Conservation (phyloP, 108 stramenopile species). For the Aurantiochytrium sp. region DNA sequence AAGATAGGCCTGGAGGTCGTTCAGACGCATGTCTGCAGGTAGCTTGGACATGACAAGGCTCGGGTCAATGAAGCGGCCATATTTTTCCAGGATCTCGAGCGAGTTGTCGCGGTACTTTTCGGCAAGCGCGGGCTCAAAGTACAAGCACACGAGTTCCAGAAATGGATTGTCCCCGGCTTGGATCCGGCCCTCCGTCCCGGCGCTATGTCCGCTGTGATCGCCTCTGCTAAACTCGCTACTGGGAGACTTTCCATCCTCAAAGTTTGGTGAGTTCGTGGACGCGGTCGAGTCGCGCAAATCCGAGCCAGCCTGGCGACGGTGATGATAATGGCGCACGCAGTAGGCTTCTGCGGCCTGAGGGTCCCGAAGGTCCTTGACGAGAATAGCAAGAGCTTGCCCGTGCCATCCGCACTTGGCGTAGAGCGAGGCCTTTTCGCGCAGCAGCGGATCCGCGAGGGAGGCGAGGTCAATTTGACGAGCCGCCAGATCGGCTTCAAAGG, state of each 20-base stretch:
- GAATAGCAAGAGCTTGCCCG: background rate
- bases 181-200: no score
- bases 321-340: background rate
- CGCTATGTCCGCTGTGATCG: no score
- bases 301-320: no score
- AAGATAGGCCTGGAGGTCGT: background rate
- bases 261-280: no score
- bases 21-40: background rate
- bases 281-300: no score
- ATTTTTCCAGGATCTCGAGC: background rate
- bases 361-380: background rate
- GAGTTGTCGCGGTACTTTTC: background rate
- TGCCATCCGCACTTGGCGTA: slow-evolving; percentile 18
- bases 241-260: no score
- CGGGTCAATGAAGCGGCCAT: slow-evolving; percentile 5
- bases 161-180: background rate
- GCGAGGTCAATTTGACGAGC: background rate
- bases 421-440: background rate
- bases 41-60: background rate
- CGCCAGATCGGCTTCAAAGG: background rate
- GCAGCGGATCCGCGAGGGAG: background rate
- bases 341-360: background rate
- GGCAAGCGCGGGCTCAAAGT: background rate
- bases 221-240: no score
- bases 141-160: background rate